phyloP scores from a whole-genome alignment of 192 early-diverging fungal species.

The Backusella tarrabulga region DNA sequence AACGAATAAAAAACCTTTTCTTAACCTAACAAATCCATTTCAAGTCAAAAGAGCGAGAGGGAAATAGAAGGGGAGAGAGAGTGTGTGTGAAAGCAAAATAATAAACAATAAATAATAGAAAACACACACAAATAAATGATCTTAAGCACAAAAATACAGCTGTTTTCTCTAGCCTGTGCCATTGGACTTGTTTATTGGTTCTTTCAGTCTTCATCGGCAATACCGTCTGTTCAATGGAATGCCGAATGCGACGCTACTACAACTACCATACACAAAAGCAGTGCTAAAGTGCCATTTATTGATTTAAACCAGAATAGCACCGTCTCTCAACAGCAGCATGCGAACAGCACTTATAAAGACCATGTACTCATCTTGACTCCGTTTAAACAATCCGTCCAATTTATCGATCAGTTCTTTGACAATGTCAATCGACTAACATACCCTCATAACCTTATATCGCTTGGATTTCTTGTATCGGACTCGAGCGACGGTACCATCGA shows the following conservation, averaged over 20 bases:
- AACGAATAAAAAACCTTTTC: not conserved
- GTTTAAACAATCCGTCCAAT: constrained; percentile 57
- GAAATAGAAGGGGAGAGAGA: not conserved
- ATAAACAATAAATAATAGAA: not conserved
- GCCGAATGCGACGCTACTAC: not conserved
- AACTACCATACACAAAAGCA: not conserved
- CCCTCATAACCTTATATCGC: constrained; percentile 59
- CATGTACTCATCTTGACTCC: constrained; percentile 66
- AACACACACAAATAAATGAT: not conserved
- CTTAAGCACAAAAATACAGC: constrained; percentile 2
- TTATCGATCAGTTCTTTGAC: constrained; percentile 60
- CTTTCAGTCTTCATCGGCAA: not conserved
- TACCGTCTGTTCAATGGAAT: not conserved
- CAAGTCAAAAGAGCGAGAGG: not conserved
- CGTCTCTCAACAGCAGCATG: not conserved
- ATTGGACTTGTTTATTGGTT: constrained; percentile 4
- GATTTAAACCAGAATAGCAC: not conserved
- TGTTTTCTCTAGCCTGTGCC: not conserved
- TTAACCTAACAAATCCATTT: not conserved
- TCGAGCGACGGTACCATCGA: constrained; percentile 57
- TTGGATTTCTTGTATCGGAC: constrained; percentile 69
- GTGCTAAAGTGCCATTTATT: not conserved
- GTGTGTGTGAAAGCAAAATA: not conserved
- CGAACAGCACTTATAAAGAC: not conserved
- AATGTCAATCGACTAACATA: constrained; percentile 55